These are phyloP conservation scores for Massarina eburnea DNA, from an alignment of 2,329 filamentous ascomycete species.

Conservation along the genomic window DNA sequence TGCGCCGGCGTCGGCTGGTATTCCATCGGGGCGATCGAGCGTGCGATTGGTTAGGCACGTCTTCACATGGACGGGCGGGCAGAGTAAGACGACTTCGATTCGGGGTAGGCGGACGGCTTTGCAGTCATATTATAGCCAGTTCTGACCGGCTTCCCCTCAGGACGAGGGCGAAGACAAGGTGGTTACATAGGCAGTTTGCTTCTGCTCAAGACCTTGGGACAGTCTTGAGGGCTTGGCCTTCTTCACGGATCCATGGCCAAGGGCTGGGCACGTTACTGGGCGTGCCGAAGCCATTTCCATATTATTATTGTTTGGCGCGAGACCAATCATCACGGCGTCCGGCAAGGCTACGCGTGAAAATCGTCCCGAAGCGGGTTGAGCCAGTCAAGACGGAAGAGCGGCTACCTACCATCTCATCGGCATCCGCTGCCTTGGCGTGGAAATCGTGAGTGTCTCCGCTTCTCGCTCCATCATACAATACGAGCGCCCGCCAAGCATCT, in stretches of 20 bases:
- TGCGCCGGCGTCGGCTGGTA: constrained; percentile 31
- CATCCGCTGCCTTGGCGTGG: constrained; percentile 5
- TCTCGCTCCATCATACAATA: too few relatives aligned
- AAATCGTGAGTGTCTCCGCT: not conserved
- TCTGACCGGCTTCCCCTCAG: constrained; percentile 28
- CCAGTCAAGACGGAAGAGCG: constrained; percentile 31
- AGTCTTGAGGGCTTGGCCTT: constrained; percentile 35
- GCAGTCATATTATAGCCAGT: constrained; percentile 38
- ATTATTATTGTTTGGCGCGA: constrained; percentile 5
- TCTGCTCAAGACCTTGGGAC: constrained; percentile 36
- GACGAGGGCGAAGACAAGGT: constrained; percentile 33
- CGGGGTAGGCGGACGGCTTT: constrained; percentile 21
- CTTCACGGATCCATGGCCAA: constrained; percentile 20
- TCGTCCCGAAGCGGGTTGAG: constrained; percentile 13
- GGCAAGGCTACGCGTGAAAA: not conserved
- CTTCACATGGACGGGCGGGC: constrained; percentile 25
- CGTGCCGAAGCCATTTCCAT: too few relatives aligned
- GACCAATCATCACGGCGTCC: not conserved
- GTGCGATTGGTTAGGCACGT: constrained; percentile 26
- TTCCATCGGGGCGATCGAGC: constrained; percentile 27
- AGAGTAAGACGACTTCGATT: constrained; percentile 12
- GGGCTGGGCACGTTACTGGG: constrained; percentile 30
- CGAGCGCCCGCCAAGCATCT: constrained; percentile 15
- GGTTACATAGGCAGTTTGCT: constrained; percentile 34
- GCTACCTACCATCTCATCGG: constrained; percentile 24